phyloP scores from a whole-genome alignment of 768 basidiomycete species.

The Filobasidium floriforme region DNA sequence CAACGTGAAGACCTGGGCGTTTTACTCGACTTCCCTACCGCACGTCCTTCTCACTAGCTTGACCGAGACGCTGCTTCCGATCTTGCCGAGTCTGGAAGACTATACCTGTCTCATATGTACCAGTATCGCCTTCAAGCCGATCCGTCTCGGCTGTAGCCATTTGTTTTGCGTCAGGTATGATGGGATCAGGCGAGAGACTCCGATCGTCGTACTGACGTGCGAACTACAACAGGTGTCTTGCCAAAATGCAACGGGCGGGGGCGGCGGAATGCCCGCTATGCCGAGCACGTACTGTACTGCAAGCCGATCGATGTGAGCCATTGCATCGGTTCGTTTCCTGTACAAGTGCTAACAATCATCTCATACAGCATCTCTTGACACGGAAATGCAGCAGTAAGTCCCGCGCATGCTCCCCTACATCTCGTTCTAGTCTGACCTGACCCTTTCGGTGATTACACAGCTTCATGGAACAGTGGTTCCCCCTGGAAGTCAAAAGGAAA shows the following conservation, averaged over 20 bases:
- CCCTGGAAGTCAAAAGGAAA: constrained; percentile 68
- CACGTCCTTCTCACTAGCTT: constrained; percentile 71
- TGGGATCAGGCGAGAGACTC: background rate
- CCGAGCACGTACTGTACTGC: constrained; percentile 64
- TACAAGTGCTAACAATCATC: background rate
- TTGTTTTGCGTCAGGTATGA: constrained; percentile 44
- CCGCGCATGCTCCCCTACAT: background rate
- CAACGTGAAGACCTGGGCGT: constrained; percentile 42
- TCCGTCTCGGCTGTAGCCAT: constrained; percentile 71
- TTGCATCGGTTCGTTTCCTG: background rate
- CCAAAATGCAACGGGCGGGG: constrained; percentile 81
- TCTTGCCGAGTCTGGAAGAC: constrained; percentile 48
- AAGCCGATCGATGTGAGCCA: constrained; percentile 65
- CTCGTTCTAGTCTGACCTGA: constrained; percentile 70
- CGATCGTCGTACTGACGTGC: constrained; percentile 26
- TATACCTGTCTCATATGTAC: constrained; percentile 84
- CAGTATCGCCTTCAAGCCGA: constrained; percentile 84
- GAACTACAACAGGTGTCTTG: constrained; percentile 52
- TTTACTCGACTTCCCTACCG: constrained; percentile 50
- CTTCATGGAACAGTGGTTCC: constrained; percentile 91
- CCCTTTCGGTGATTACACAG: constrained; percentile 52
- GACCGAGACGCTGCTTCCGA: constrained; percentile 69
- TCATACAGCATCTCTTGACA: constrained; percentile 35
- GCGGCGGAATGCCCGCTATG: constrained; percentile 76
- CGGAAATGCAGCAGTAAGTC: constrained; percentile 42